Conservation (phyloP, 192 early-diverging fungal genomes). For the Backusella mclennaniae region DNA sequence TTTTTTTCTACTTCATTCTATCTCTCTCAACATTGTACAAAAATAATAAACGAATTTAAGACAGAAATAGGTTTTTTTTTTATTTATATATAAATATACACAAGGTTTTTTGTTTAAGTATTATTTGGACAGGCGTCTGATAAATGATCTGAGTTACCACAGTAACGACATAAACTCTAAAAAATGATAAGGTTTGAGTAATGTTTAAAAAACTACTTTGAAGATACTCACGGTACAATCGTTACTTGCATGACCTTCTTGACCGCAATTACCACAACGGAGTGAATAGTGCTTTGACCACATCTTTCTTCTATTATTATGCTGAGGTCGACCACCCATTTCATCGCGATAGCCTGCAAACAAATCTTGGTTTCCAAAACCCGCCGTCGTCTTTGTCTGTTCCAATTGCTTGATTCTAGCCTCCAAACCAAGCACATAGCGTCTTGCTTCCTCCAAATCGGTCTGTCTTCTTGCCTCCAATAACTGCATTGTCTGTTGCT, state of each 20-base stretch:
- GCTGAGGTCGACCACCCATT: conserved; percentile 5
- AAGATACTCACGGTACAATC: conserved; percentile 32
- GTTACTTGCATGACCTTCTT: conserved; percentile 43
- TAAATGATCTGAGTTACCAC: conserved; percentile 23
- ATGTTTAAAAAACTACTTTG: not conserved
- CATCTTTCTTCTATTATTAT: not conserved
- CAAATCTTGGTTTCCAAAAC: conserved; percentile 31
- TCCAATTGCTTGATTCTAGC: conserved; percentile 18
- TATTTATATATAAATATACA: not conserved
- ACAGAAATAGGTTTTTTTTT: not conserved
- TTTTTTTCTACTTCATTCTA: not conserved
- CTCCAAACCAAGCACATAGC: conserved; percentile 44
- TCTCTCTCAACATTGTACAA: not conserved
- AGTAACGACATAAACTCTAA: conserved; percentile 26
- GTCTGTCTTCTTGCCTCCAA: conserved; percentile 34
- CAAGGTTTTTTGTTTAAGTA: not conserved
- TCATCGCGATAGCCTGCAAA: conserved; percentile 26
- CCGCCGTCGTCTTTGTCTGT: not conserved
- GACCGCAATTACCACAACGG: conserved; percentile 53
- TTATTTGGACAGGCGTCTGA: conserved; percentile 23
- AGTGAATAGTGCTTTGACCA: conserved; percentile 13
- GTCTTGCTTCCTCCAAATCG: conserved; percentile 48
- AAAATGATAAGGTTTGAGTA: not conserved
- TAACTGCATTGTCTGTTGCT: conserved; percentile 17
- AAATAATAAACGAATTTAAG: not conserved